These are phyloP conservation scores for Chalciporus sphaerocephalus DNA, from an alignment of 768 basidiomycete genomes.

Conservation along the genomic window DNA sequence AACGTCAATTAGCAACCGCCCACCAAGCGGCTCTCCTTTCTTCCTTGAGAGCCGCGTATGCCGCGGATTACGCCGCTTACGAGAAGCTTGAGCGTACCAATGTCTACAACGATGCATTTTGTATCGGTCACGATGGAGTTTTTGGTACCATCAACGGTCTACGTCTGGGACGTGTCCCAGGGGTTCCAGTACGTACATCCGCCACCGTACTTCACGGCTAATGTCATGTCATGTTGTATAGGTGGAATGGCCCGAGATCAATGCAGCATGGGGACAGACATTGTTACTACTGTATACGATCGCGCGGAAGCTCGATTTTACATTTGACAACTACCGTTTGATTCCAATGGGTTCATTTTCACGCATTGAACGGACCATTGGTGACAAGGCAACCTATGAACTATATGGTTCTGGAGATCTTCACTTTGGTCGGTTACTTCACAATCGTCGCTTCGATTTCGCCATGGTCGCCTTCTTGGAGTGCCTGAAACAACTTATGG, in stretches of 20 bases:
- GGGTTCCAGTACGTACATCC: conserved; percentile 58
- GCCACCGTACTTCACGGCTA: conserved; percentile 2
- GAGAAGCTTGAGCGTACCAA: conserved; percentile 89
- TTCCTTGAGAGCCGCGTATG: conserved; percentile 72
- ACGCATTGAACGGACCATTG: conserved; percentile 76
- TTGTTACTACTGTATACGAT: conserved; percentile 88
- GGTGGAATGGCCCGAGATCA: conserved; percentile 99
- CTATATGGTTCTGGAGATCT: conserved; percentile 93
- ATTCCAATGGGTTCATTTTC: conserved; percentile 96
- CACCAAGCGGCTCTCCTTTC: conserved; percentile 67
- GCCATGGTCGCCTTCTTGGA: conserved; percentile 97
- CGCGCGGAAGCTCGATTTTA: conserved; percentile 85
- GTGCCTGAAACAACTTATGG: conserved; percentile 87
- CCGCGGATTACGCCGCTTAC: conserved; percentile 67
- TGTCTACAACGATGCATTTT: conserved; percentile 94
- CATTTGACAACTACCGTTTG: conserved; percentile 82
- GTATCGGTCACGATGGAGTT: conserved; percentile 89
- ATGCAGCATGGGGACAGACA: conserved; percentile 97
- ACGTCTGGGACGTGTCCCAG: conserved; percentile 81
- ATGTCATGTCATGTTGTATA: conserved; percentile 32
- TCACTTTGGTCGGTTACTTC: conserved; percentile 80
- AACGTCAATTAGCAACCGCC: conserved; percentile 59
- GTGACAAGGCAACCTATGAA: conserved; percentile 84
- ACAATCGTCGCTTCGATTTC: conserved; percentile 93
- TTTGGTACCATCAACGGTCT: conserved; percentile 99